These are phyloP conservation scores for Scheffersomyces insectosa DNA, from an alignment of 1,139 yeast genomes.

Conservation along the genomic window DNA sequence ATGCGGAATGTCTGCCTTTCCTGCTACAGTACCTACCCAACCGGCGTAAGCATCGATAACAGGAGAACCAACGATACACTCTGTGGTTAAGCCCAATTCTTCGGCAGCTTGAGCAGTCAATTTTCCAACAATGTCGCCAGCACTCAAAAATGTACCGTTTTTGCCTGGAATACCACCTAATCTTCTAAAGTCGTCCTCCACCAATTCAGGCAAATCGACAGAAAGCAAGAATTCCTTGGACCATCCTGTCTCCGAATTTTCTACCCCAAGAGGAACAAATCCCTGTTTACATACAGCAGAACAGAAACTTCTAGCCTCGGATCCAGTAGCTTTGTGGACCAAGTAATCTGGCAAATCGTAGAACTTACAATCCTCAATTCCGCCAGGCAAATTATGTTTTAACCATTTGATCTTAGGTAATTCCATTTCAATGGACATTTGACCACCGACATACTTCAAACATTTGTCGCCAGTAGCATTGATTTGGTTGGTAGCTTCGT, in stretches of 20 bases:
- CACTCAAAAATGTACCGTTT: constrained; percentile 73
- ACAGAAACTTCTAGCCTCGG: constrained; percentile 83
- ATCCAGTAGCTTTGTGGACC: constrained; percentile 87
- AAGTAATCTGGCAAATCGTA: constrained; percentile 90
- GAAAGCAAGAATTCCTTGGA: constrained; percentile 68
- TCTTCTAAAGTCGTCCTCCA: constrained; percentile 70
- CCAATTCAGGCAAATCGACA: constrained; percentile 75
- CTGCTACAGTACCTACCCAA: constrained; percentile 98
- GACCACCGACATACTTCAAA: constrained; percentile 92
- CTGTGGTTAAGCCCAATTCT: constrained; percentile 77
- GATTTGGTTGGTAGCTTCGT: constrained; percentile 77
- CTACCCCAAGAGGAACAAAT: constrained; percentile 87
- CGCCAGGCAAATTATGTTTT: constrained; percentile 76
- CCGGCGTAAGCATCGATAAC: constrained; percentile 98
- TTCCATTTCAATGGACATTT: constrained; percentile 98
- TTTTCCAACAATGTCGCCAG: constrained; percentile 86
- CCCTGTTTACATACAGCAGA: constrained; percentile 97
- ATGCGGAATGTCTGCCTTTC: constrained; percentile 60
- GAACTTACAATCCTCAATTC: constrained; percentile 71
- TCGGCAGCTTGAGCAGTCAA: constrained; percentile 69
- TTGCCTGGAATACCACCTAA: constrained; percentile 82
- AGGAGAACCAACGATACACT: constrained; percentile 88
- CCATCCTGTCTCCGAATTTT: constrained; percentile 87
- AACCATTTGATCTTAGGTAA: constrained; percentile 96
- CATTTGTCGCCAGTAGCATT: constrained; percentile 78